Conservation (phyloP, 352 stramenopile genomes). For the Phytophthora lateralis region DNA sequence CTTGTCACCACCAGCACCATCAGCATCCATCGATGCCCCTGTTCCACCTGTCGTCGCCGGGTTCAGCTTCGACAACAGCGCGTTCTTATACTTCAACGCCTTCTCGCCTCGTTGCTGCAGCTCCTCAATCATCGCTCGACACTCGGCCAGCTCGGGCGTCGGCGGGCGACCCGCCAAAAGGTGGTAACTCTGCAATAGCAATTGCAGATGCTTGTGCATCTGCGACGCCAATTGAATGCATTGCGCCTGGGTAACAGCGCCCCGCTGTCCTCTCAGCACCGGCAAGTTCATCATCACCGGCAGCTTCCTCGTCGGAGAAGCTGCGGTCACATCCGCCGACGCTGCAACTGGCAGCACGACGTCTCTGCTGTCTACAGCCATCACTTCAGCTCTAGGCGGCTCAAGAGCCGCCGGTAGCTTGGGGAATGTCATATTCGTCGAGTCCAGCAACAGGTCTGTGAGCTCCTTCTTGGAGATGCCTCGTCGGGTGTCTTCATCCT, state of each 20-base stretch:
- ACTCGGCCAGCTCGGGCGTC: slow-evolving; percentile 35
- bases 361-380: slow-evolving; percentile 1
- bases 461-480: slow-evolving; percentile 85
- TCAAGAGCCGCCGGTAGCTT: slow-evolving; percentile 15
- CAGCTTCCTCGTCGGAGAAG: not conserved
- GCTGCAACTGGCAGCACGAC: slow-evolving; percentile 1
- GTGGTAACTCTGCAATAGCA: slow-evolving; percentile 78
- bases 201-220: slow-evolving; percentile 89
- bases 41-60: slow-evolving; percentile 7
- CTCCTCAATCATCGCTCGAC: slow-evolving; percentile 67
- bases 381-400: slow-evolving; percentile 8
- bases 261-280: slow-evolving; percentile 23
- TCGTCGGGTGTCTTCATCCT: slow-evolving; percentile 53
- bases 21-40: slow-evolving; percentile 11
- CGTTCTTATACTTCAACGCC: slow-evolving; percentile 67
- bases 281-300: slow-evolving; percentile 14
- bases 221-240: slow-evolving; percentile 85
- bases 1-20: slow-evolving; percentile 3
- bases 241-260: slow-evolving; percentile 62
- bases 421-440: slow-evolving; percentile 65
- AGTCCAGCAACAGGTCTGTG: slow-evolving; percentile 83
- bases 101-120: slow-evolving; percentile 66
- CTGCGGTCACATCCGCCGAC: not conserved
- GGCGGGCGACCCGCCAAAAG: slow-evolving; percentile 37
- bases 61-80: slow-evolving; percentile 70